phyloP scores from a whole-genome alignment of 2,329 filamentous ascomycete genomes.

The Massarina eburnea region DNA sequence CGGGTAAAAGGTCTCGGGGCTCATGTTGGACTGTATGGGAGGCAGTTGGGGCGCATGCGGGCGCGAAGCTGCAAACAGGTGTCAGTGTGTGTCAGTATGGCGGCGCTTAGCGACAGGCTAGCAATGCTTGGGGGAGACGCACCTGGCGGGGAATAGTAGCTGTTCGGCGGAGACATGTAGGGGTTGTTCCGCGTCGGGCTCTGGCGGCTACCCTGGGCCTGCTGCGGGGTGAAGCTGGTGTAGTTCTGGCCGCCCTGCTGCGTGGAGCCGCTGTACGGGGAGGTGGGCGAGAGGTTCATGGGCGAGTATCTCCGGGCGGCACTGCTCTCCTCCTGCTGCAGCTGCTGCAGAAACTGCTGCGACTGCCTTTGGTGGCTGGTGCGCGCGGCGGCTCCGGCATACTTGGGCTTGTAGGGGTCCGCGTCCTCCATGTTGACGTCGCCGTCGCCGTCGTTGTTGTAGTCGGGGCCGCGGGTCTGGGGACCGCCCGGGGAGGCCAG shows the following conservation, averaged over 20 bases:
- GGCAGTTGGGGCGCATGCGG: slow-evolving; percentile 70
- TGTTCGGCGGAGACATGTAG: slow-evolving; percentile 59
- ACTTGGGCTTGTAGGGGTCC: slow-evolving; percentile 85
- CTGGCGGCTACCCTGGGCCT: slow-evolving; percentile 61
- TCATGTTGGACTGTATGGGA: slow-evolving; percentile 70
- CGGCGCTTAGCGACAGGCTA: slow-evolving; percentile 3
- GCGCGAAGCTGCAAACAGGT: slow-evolving; percentile 40
- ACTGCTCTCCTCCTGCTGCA: slow-evolving; percentile 72
- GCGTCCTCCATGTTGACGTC: slow-evolving; percentile 76
- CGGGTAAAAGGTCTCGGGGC: slow-evolving; percentile 70
- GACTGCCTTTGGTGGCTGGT: slow-evolving; percentile 75
- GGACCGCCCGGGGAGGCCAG: slow-evolving; percentile 38
- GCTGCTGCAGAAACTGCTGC: slow-evolving; percentile 69
- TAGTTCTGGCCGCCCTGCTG: slow-evolving; percentile 50
- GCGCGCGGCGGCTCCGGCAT: slow-evolving; percentile 68
- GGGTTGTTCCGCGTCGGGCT: slow-evolving; percentile 73
- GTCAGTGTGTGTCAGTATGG: slow-evolving; percentile 21
- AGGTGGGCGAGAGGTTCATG: slow-evolving; percentile 86
- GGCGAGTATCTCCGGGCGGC: slow-evolving; percentile 93
- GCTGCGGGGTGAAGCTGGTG: slow-evolving; percentile 47
- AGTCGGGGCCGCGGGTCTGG: slow-evolving; percentile 36
- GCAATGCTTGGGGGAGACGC: slow-evolving; percentile 30
- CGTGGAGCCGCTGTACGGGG: slow-evolving; percentile 70
- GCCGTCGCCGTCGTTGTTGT: slow-evolving; percentile 47
- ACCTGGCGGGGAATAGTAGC: slow-evolving; percentile 62